Conservation (phyloP, 2,329 filamentous ascomycete species). For the Graphiopsis chlorocephala region DNA sequence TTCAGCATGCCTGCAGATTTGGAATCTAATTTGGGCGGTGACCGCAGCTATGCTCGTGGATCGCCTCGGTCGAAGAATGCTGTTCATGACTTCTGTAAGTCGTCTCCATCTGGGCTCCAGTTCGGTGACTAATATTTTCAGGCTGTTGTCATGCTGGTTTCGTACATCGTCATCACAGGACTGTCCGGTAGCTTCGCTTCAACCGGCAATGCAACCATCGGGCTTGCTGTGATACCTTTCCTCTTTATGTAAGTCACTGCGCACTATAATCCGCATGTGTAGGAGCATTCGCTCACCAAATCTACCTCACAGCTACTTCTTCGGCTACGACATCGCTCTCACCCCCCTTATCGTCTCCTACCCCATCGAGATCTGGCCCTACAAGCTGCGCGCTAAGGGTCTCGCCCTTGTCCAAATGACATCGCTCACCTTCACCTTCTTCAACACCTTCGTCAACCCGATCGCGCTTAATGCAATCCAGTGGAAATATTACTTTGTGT, state of each 20-base stretch:
- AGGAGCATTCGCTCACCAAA: not conserved
- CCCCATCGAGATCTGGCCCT: conserved; percentile 44
- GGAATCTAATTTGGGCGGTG: conserved; percentile 31
- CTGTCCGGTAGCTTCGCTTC: not conserved
- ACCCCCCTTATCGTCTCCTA: conserved; percentile 35
- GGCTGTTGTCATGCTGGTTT: conserved; percentile 3
- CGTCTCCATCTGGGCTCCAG: conserved; percentile 18
- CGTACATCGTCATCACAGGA: conserved; percentile 1
- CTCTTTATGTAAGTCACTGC: conserved; percentile 2
- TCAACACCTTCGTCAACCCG: conserved; percentile 38
- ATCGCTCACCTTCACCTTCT: conserved; percentile 47
- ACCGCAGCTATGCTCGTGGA: conserved; percentile 41
- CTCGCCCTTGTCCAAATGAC: conserved; percentile 21
- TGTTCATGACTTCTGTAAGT: conserved; percentile 46
- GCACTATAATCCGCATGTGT: not conserved
- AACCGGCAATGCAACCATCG: not conserved
- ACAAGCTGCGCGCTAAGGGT: conserved; percentile 46
- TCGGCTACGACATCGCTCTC: conserved; percentile 27
- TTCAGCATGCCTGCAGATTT: conserved; percentile 6
- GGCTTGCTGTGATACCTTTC: conserved; percentile 4
- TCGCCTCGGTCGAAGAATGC: conserved; percentile 41
- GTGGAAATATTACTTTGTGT: conserved; percentile 50
- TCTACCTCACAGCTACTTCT: conserved; percentile 3
- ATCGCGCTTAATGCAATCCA: conserved; percentile 28
- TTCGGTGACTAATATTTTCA: conserved; percentile 36